Base-by-base conservation (phyloP, 2,329 filamentous ascomycete genomes). In the Coniochaeta hoffmannii region DNA sequence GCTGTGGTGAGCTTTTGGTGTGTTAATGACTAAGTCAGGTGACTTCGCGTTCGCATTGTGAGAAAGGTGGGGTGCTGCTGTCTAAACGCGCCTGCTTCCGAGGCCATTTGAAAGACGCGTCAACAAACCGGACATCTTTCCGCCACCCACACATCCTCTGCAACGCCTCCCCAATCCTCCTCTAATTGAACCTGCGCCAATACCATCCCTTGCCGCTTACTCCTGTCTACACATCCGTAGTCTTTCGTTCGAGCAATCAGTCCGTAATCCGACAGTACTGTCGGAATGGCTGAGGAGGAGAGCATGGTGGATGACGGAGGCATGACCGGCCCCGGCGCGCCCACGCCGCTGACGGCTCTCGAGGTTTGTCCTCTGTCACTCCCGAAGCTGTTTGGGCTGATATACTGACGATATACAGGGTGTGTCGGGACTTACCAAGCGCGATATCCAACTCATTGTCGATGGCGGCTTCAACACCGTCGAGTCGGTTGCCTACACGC, bases 401-500 rank as follows among this genome's bases (percentile, higher is more conserved):
- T 11, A 24, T 46, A 17, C 30, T 54, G 19, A 50, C n/a, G 32
- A 41, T 24, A 54, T n/a, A 24, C 59, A 96, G 91, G 93, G 93
- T 30, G 77, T 96, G 58, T 85, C 88, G 49, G 93, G 93, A 14
- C 75, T 97, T 62, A 96, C 92, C n/a, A 92, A 92, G 63, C 85
- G 95, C 66, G 94, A 99, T 68, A 95, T 97, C 63, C 94, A 97
- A 68, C 78, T 97, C 36, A 84, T 99, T 22, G 78, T 95, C 17
- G 93, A 97, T 66, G 92, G 89, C 36, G 94, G 94, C 5, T 97
- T 86, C 71, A 90, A 97, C 69, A 99, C 94, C 0, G 91, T 99
- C 35, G 94, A 99, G 72, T 87, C 92, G 2, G 88, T 99, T 58
- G 94, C 94, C 52, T 99, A 99, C 69, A 97, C 84, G 3, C 83